These are phyloP conservation scores for Entophlyctis luteolus DNA, from an alignment of 192 early-diverging fungal genomes.

Conservation along the genomic window DNA sequence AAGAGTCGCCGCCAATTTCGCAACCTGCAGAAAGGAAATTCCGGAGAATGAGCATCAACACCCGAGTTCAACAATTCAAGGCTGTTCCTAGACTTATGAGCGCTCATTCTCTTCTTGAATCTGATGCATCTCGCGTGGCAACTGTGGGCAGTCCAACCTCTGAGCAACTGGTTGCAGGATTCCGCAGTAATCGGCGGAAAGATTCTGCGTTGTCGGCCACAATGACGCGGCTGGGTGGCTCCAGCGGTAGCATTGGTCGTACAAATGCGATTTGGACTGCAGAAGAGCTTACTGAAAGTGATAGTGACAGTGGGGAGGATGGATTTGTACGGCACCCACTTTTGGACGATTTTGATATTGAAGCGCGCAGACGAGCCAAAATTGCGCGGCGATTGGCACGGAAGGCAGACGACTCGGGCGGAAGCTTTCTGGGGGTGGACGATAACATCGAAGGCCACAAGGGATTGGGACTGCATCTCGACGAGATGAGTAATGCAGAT, in stretches of 20 bases:
- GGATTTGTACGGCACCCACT: background rate
- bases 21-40: background rate
- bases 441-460: no score
- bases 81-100: background rate
- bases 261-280: background rate
- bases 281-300: background rate
- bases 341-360: conserved; percentile 1
- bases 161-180: background rate
- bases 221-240: background rate
- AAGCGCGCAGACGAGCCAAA: conserved; percentile 4
- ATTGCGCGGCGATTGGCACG: background rate
- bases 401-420: background rate
- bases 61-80: background rate
- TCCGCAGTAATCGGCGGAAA: background rate
- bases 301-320: background rate
- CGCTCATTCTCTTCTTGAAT: conserved; percentile 4
- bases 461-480: no score
- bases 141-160: background rate
- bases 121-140: background rate
- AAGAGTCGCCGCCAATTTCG: background rate
- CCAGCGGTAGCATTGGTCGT: background rate
- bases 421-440: no score
- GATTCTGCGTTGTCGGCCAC: background rate
- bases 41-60: background rate
- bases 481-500: no score